phyloP scores from a whole-genome alignment of 495 filamentous ascomycete species.

The Zalerion maritima region DNA sequence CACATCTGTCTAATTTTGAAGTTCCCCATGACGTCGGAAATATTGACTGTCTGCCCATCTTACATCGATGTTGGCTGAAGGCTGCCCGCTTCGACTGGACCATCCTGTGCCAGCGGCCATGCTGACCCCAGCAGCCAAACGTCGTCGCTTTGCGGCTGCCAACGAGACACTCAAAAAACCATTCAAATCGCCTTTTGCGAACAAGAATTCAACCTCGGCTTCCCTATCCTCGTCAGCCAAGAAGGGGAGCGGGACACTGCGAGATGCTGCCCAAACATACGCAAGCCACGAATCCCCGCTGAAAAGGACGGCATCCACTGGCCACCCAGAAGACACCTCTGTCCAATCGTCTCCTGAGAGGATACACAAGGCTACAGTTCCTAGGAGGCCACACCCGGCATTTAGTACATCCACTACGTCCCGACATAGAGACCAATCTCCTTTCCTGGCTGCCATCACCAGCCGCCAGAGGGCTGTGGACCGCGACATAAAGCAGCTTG shows the following conservation, averaged over 20 bases:
- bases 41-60: too few relatives aligned
- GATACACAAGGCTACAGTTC: conserved; percentile 1
- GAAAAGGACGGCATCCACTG: neutral
- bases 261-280: conserved; percentile 5
- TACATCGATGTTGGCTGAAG: too few relatives aligned
- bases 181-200: conserved; percentile 51
- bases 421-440: neutral
- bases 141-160: conserved; percentile 38
- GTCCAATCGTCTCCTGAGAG: neutral
- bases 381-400: neutral
- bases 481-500: conserved; percentile 5
- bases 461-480: conserved; percentile 4
- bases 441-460: neutral
- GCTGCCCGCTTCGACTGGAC: too few relatives aligned
- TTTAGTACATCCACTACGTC: neutral
- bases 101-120: too few relatives aligned
- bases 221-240: conserved; percentile 9
- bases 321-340: neutral
- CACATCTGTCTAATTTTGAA: too few relatives aligned
- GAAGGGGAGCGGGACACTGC: conserved; percentile 2
- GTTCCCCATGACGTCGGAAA: too few relatives aligned
- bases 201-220: conserved; percentile 9
- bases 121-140: conserved; percentile 26
- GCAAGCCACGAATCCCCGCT: conserved; percentile 4
- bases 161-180: conserved; percentile 42